Conservation (phyloP, 495 filamentous ascomycete species). For the Daldinia concentrica region DNA sequence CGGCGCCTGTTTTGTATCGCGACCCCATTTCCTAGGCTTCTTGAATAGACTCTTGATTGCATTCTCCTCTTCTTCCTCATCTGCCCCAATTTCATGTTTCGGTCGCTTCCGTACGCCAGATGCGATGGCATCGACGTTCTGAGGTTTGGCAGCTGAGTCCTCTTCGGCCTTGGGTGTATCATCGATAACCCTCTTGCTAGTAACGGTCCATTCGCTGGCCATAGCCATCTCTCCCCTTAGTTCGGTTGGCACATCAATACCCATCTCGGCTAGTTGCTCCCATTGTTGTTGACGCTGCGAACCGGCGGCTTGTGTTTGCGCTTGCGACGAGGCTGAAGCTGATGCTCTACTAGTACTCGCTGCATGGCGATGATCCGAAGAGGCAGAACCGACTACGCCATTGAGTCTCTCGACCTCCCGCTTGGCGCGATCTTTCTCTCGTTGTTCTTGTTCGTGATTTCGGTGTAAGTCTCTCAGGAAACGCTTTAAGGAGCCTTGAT, state of each 20-base stretch:
- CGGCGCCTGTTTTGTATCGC: constrained; percentile 71
- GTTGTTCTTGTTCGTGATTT: constrained; percentile 76
- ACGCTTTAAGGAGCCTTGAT: constrained; percentile 89
- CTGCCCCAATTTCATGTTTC: constrained; percentile 70
- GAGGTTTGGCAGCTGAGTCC: constrained; percentile 33
- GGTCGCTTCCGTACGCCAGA: constrained; percentile 71
- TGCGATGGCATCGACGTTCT: constrained; percentile 58
- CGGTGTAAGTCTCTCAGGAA: constrained; percentile 88
- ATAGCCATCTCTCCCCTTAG: constrained; percentile 82
- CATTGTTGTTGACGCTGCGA: constrained; percentile 85
- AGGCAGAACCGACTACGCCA: constrained; percentile 68
- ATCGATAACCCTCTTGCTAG: constrained; percentile 61
- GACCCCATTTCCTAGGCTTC: constrained; percentile 77
- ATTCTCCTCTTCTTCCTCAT: constrained; percentile 63
- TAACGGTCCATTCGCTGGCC: constrained; percentile 88
- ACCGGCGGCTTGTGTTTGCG: constrained; percentile 54
- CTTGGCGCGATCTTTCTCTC: constrained; percentile 82
- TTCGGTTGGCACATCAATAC: constrained; percentile 84
- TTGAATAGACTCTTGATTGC: constrained; percentile 65
- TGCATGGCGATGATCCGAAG: constrained; percentile 31
- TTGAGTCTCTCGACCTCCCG: constrained; percentile 88
- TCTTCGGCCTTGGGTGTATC: constrained; percentile 36
- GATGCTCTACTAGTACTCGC: constrained; percentile 28
- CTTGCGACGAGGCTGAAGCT: constrained; percentile 23
- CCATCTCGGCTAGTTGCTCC: constrained; percentile 86